Evolutionary conservation across 352 stramenopile species (phyloP), one percentile per base, ranked within the genome.

Genomic region (Globisporangium paddicum): DNA sequence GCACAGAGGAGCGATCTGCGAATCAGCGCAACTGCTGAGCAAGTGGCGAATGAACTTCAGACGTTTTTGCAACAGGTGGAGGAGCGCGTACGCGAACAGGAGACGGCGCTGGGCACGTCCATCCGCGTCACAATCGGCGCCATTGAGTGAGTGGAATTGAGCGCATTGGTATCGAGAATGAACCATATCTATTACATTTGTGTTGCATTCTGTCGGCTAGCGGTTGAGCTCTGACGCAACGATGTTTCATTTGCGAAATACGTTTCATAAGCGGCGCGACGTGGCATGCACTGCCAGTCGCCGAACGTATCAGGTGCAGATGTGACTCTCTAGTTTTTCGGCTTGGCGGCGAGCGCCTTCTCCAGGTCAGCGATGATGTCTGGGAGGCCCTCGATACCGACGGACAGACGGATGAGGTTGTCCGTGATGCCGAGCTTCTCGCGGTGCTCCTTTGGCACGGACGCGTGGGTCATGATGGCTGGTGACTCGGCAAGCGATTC

Each of bases 401-500:
- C 89, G 2, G 90, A 98, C 8, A 95, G 73, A 41, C 93, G 88
- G 62, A 98, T 93, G 67, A 98, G 89, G 59, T 79, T 93, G 74
- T 97, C 90, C 45, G 87, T 96, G 64, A 97, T 97, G 56, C 90
- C 92, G 38, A 96, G 76, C 74, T 89, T 79, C 73, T 90, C 75
- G 49, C 89, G 84, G 64, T 96, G 68, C 63, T 94, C 88, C 51
- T 88, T 64, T 9, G 91, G 79, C 77, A 98, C 89, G 14, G 95
- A 96, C 14, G 80, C 88, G 70, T 98, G 95, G 13, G 94, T 99
- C 63, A 97, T 98, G 52, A 94, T 95, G 10, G 92, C 91, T 35
- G 95, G 96, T 58, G 97, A 96, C 66, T 98, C 97, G 14, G 87
- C 89, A 10, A 99, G 79, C 47, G 86, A 96, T 64, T 96, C 87